Percentiles rank a stretch among this genome's conserved stretches.
Evolutionary conservation across 148 eudicot species (phyloP).

Genomic region (Heliamphora exappendiculata): DNA sequence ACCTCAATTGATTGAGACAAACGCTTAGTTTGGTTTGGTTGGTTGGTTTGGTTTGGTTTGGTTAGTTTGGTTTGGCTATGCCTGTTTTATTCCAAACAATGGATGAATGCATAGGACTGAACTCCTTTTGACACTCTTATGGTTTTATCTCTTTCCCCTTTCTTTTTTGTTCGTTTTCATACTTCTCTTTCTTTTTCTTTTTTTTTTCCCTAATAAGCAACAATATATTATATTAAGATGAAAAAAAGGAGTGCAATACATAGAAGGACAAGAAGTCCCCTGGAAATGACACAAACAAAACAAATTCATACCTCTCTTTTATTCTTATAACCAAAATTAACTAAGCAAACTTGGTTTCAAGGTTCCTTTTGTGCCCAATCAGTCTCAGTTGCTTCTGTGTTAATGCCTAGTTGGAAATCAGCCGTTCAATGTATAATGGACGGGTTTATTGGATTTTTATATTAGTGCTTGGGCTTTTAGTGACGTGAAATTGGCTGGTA

Average conservation of each 20-base stretch:
- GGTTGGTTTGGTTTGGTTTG: too few species aligned
- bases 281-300: too few species aligned
- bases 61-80: neutral
- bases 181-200: neutral
- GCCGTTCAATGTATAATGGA: neutral
- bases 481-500: neutral
- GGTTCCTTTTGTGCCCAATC: neutral
- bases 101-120: neutral
- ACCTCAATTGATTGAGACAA: too few species aligned
- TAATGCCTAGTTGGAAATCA: neutral
- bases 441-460: neutral
- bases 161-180: neutral
- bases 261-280: too few species aligned
- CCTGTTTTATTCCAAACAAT: neutral
- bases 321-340: neutral
- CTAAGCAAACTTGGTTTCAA: neutral
- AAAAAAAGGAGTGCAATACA: too few species aligned
- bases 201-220: too few species aligned
- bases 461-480: neutral
- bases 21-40: too few species aligned
- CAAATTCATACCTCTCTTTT: neutral
- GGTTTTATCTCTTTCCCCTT: neutral
- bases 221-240: too few species aligned
- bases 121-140: neutral
- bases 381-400: neutral